Evolutionary conservation across 2,329 filamentous ascomycete species (phyloP).

Genomic region (Colletotrichum lentis): DNA sequence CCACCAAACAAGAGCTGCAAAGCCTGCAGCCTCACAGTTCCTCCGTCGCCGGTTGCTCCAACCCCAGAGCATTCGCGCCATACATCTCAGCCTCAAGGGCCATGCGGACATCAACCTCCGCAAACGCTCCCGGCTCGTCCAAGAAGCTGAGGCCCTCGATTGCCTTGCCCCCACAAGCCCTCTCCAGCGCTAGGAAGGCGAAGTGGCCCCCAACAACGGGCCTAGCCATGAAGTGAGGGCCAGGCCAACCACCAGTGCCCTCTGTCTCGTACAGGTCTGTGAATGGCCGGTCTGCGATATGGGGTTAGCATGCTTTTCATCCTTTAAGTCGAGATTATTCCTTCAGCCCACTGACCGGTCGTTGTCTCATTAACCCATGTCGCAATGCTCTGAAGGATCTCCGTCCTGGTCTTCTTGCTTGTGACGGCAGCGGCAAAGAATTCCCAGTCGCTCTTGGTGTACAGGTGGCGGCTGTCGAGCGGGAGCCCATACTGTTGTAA

Average conservation of each 20-base stretch:
- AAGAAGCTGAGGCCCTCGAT: slow-evolving; percentile 64
- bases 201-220: slow-evolving; percentile 89
- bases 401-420: slow-evolving; percentile 69
- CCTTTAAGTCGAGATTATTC: not conserved
- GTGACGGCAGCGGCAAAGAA: slow-evolving; percentile 87
- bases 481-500: slow-evolving; percentile 84
- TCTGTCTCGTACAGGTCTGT: slow-evolving; percentile 87
- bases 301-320: not conserved
- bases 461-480: slow-evolving; percentile 81
- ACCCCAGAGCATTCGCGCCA: slow-evolving; percentile 37
- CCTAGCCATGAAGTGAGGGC: slow-evolving; percentile 78
- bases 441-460: slow-evolving; percentile 91
- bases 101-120: slow-evolving; percentile 47
- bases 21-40: slow-evolving; percentile 12
- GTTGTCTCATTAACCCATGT: slow-evolving; percentile 84
- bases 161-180: slow-evolving; percentile 77
- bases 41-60: slow-evolving; percentile 6
- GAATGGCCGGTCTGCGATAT: slow-evolving; percentile 69
- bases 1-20: not conserved
- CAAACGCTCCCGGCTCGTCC: slow-evolving; percentile 47
- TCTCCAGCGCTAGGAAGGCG: slow-evolving; percentile 81
- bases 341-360: slow-evolving; percentile 58
- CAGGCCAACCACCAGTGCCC: slow-evolving; percentile 76
- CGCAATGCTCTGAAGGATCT: slow-evolving; percentile 78
- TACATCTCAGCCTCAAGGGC: slow-evolving; percentile 43